Evolutionary conservation across 495 filamentous ascomycete species (phyloP).

Genomic region (Annulohypoxylon nitens): DNA sequence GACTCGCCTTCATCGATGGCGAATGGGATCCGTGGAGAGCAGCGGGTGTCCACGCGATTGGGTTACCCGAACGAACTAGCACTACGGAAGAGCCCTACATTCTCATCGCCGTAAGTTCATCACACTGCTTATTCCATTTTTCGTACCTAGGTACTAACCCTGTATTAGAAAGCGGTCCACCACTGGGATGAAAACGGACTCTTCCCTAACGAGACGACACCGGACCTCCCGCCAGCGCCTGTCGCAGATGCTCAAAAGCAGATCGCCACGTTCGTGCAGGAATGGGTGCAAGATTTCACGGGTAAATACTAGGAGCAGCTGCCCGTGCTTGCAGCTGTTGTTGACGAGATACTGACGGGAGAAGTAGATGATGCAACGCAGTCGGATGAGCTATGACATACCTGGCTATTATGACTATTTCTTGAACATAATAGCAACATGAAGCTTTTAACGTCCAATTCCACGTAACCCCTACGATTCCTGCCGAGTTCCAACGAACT

Average conservation of each 20-base stretch:
- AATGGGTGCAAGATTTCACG: conserved; percentile 71
- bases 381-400: conserved; percentile 43
- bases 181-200: conserved; percentile 81
- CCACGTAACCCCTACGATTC: neutral
- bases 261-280: conserved; percentile 70
- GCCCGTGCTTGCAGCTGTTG: conserved; percentile 32
- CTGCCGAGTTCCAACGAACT: neutral
- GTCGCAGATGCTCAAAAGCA: conserved; percentile 67
- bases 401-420: conserved; percentile 15
- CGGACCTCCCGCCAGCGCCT: conserved; percentile 65
- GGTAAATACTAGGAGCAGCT: conserved; percentile 45
- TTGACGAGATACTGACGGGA: conserved; percentile 41
- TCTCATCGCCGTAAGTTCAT: conserved; percentile 63
- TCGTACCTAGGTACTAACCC: conserved; percentile 17
- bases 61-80: conserved; percentile 59
- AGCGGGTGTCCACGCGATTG: conserved; percentile 71
- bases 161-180: conserved; percentile 63
- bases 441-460: conserved; percentile 11
- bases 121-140: neutral
- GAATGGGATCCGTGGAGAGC: conserved; percentile 78
- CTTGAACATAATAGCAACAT: conserved; percentile 25
- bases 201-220: conserved; percentile 69
- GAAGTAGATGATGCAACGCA: conserved; percentile 36
- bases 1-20: conserved; percentile 76
- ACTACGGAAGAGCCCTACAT: conserved; percentile 72